Base-by-base conservation (phyloP, 2,329 filamentous ascomycete species). In the Ophiostoma australiae region DNA sequence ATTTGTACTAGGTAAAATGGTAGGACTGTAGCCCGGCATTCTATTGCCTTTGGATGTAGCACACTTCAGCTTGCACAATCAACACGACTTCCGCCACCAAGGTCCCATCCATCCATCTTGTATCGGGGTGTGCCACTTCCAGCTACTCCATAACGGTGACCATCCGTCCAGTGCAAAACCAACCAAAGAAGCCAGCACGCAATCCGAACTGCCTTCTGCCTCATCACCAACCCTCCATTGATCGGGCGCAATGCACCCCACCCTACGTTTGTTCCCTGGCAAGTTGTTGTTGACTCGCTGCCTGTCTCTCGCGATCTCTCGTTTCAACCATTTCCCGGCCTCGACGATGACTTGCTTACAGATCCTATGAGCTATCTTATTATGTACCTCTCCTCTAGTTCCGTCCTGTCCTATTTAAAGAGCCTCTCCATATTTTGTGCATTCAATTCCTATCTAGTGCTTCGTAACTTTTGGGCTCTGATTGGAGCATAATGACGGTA, bases 131-230 rank as follows among this genome's bases (percentile, higher is more conserved):
- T 48, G 44, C 20, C 20, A n/a, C 17, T 48, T 20, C 44, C 4
- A 48, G 17, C 17, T 7, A 48, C 44, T n/a, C 17, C 44, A 48
- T 48, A 17, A n/a, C 44, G 44, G 44, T 17, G 4, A 48, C 44
- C 20, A 48, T 48, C 17, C 44, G 17, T 20, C 44, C 17, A 48
- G 41, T 44, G 41, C 13, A 33, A 23, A 17, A 11, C 13, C 58
- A 17, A 11, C 20, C 31, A 31, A 33, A 63, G 58, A 7, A 31
- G 10, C 95, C 95, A 74, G 98, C 90, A 79, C 99, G 99, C 8
- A 99, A 94, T 78, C 93, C 97, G 8, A 23, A 95, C 95, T 2
- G 95, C 95, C 76, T 98, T 97, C 82, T 93, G 87, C 61, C 27
- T 65, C 61, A 39, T 65, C 61, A 48, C 31, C 11, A n/a, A 13